phyloP scores from a whole-genome alignment of 164 flowering plant genomes.

The Berberis thunbergii region DNA sequence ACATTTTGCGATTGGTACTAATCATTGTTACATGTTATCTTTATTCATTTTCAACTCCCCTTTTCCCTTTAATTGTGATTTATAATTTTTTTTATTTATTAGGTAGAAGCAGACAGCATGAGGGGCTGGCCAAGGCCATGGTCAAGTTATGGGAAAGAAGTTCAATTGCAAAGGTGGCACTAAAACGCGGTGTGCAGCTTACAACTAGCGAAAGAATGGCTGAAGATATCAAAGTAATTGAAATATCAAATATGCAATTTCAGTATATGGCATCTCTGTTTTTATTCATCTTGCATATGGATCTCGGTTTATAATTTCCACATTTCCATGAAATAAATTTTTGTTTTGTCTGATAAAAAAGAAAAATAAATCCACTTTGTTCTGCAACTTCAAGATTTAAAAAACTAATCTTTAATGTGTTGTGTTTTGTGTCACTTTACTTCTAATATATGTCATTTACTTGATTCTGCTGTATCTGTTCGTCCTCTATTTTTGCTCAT shows the following conservation, averaged over 20 bases:
- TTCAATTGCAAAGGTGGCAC: conserved; percentile 75
- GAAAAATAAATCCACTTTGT: no score
- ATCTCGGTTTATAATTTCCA: background rate
- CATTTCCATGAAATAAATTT: no score
- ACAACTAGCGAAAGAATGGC: conserved; percentile 95
- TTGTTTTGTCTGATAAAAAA: no score
- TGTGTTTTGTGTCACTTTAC: no score
- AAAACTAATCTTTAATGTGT: no score
- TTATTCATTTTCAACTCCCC: background rate
- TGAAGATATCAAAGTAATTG: conserved; percentile 74
- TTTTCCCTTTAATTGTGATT: background rate
- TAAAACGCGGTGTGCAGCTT: conserved; percentile 88
- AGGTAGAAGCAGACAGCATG: conserved; percentile 93
- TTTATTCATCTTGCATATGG: conserved; percentile 1
- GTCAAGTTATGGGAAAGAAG: conserved; percentile 81
- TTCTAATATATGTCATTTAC: no score
- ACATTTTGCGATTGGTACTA: conserved; percentile 88
- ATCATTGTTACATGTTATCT: background rate
- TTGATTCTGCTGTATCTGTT: no score
- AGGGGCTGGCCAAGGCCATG: conserved; percentile 88
- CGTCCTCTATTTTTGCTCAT: no score
- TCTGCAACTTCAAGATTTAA: no score
- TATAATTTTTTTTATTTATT: conserved; percentile 7
- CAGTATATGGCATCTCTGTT: background rate
- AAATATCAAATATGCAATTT: background rate